Base-by-base conservation (phyloP, 2,329 filamentous ascomycete genomes). In the Colletotrichum trifolii region DNA sequence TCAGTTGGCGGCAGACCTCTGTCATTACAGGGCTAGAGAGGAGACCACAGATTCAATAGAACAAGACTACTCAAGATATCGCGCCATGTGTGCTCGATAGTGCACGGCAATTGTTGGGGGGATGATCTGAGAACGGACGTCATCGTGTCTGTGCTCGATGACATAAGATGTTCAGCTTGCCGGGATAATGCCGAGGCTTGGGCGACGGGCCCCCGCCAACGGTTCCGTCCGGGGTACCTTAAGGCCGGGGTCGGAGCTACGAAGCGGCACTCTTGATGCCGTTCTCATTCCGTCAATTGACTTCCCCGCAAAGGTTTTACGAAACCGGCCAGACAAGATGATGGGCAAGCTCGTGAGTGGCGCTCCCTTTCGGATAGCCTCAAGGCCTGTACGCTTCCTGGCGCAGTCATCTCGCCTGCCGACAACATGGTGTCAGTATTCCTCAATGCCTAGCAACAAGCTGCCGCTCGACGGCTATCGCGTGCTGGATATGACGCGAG, bases 401-500 rank as follows among this genome's bases (percentile, higher is more conserved):
- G 6, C 5, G 43, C 43, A 35, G 54, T 12, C 48, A 5, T 11
- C 43, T 12, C 54, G 64, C 3, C 36, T 48, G 9, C n/a, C 34
- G 54, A 17, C 45, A 34, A 67, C 64, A 45, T 61, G 71, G 17
- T 72, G 75, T 66, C 66, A 71, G 54, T 76, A 74, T 59, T 78
- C 76, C 42, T 73, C 70, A 54, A 70, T 71, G 10, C 67, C 69
- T 42, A 64, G 67, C 54, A 69, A 72, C 11, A 68, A 76, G 45
- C 77, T 88, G 38, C 95, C 96, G 25, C 84, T 99, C 71, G 88
- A 93, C 40, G 96, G 96, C 1, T 91, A 96, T 71, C 89, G 92
- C 60, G 94, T 98, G 12, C 84, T 99, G 67, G 96, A 99, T 76
- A 96, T 99, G 94, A 98, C 95, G 4, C 87, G 96, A 80, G 96